Conservation (phyloP, 2,329 filamentous ascomycete genomes). For the Paraconiothyrium sp. region DNA sequence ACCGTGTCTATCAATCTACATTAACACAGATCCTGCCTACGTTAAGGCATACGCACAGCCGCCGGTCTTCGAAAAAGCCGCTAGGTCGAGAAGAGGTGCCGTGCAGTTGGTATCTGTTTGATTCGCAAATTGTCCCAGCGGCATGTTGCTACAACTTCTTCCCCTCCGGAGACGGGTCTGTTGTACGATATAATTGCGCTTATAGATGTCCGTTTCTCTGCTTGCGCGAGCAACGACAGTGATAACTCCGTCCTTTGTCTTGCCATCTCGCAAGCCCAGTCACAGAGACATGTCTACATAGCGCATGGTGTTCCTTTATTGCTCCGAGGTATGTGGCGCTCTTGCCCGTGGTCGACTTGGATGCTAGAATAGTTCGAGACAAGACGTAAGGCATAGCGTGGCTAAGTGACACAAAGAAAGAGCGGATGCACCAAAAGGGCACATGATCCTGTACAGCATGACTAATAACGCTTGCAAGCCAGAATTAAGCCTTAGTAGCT, state of each 20-base stretch:
- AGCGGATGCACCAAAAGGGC: not conserved
- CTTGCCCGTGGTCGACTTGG: conserved; percentile 4
- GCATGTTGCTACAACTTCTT: conserved; percentile 12
- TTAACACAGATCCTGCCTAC: conserved; percentile 5
- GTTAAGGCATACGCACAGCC: conserved; percentile 32
- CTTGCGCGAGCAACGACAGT: not conserved
- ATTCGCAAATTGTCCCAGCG: conserved; percentile 27
- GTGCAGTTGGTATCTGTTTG: conserved; percentile 28
- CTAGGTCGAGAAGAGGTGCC: conserved; percentile 33
- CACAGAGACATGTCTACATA: conserved; percentile 1
- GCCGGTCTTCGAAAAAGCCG: conserved; percentile 27
- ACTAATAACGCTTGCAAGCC: not conserved
- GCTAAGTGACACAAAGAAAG: not conserved
- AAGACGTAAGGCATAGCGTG: not conserved
- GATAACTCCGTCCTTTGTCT: conserved; percentile 14
- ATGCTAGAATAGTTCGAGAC: not conserved
- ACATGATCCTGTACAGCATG: not conserved
- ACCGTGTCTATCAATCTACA: conserved; percentile 49
- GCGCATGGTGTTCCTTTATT: conserved; percentile 12
- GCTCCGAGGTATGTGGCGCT: not conserved
- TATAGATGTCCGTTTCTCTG: not conserved
- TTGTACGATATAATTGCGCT: not conserved
- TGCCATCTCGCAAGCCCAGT: not conserved
- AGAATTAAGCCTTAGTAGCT: not conserved
- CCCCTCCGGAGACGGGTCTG: not conserved